These are phyloP conservation scores for Scleromitrula shiraiana DNA, from an alignment of 2,329 filamentous ascomycete genomes.

Conservation along the genomic window DNA sequence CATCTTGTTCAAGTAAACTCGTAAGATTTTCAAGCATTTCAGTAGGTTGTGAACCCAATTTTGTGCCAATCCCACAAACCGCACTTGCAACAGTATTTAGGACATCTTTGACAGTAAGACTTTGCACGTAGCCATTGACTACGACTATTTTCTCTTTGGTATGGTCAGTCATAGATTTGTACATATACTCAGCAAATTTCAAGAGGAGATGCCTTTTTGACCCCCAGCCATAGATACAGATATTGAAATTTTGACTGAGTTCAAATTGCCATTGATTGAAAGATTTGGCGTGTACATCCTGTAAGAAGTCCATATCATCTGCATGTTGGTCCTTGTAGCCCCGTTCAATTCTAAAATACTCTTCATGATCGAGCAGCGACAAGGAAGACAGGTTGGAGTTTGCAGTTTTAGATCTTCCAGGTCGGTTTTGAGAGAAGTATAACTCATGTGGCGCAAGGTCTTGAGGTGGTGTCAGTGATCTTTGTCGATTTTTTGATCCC, in stretches of 20 bases:
- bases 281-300: slow-evolving; percentile 67
- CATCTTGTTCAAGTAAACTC: slow-evolving; percentile 46
- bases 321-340: slow-evolving; percentile 59
- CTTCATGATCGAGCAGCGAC: slow-evolving; percentile 76
- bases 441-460: slow-evolving; percentile 81
- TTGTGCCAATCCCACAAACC: slow-evolving; percentile 37
- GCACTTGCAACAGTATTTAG: slow-evolving; percentile 60
- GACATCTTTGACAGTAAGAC: slow-evolving; percentile 59
- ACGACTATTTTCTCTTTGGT: slow-evolving; percentile 56
- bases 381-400: slow-evolving; percentile 73
- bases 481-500: slow-evolving; percentile 41
- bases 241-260: slow-evolving; percentile 73
- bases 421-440: slow-evolving; percentile 89
- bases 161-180: slow-evolving; percentile 35
- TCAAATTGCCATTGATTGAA: slow-evolving; percentile 94
- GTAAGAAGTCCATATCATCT: slow-evolving; percentile 61
- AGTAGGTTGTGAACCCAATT: slow-evolving; percentile 45
- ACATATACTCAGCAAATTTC: slow-evolving; percentile 64
- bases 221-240: slow-evolving; percentile 89
- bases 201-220: slow-evolving; percentile 73
- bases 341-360: slow-evolving; percentile 69
- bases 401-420: slow-evolving; percentile 74
- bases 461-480: slow-evolving; percentile 51
- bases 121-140: slow-evolving; percentile 74
- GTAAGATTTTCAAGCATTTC: slow-evolving; percentile 62